Conservation (phyloP, 23 red algal genomes). For the Chondrus crispus region DNA sequence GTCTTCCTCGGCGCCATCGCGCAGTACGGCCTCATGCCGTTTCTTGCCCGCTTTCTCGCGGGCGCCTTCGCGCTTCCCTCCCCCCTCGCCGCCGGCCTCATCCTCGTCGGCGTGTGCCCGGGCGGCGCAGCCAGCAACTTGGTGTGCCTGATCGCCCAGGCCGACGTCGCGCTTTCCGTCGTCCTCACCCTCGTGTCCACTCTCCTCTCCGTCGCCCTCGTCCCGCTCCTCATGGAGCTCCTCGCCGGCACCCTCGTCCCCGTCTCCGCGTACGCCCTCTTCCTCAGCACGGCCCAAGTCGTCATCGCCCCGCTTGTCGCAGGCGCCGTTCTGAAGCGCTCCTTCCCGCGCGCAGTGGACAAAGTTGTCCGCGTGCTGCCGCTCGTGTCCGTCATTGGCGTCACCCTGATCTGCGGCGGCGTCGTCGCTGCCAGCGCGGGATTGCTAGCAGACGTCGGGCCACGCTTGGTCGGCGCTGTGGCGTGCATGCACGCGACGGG, state of each 20-base stretch:
- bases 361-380: constrained; percentile 41
- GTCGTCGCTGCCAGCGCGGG: constrained; percentile 67
- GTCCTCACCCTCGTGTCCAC: constrained; percentile 88
- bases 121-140: constrained; percentile 94
- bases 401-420: constrained; percentile 77
- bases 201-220: constrained; percentile 55
- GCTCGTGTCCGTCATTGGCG: constrained; percentile 77
- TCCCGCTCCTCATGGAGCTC: constrained; percentile 74
- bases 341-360: constrained; percentile 36
- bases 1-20: constrained; percentile 82
- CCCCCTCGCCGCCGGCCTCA: constrained; percentile 63
- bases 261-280: constrained; percentile 58
- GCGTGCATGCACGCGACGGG: constrained; percentile 70
- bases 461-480: constrained; percentile 56
- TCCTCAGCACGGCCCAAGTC: constrained; percentile 67
- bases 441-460: background rate
- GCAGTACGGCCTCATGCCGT: constrained; percentile 90
- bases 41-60: constrained; percentile 47
- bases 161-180: constrained; percentile 90
- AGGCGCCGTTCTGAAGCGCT: constrained; percentile 47
- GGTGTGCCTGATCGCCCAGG: constrained; percentile 77
- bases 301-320: constrained; percentile 73
- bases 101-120: constrained; percentile 87
- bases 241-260: constrained; percentile 84
- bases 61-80: constrained; percentile 43